Evolutionary conservation across 2,329 filamentous ascomycete species (phyloP), one percentile per base, ranked within the genome.

Genomic region (Penicillium freii): DNA sequence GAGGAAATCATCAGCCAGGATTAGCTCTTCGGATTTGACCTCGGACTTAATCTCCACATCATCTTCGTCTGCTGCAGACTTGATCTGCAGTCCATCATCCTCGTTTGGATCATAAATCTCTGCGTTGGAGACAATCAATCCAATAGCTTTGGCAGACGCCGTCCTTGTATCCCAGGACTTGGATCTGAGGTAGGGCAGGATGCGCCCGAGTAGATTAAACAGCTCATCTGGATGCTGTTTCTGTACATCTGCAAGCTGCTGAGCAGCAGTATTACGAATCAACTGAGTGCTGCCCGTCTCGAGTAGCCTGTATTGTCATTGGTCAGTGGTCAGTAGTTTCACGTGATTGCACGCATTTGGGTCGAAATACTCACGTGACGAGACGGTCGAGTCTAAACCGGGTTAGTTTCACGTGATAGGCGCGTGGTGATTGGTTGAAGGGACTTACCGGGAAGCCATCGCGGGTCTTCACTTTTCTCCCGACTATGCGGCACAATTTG

Each of bases 161-260:
- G 89, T 92, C 66, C 95, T 84, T 27, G 94, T 99, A 71, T 99
- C 94, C 94, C 94, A 99, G 71, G 92, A 93, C 73, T 93, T 96
- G 66, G 94, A 93, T 57, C 91, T 87, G 31, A 99, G 82, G 75
- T 97, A 99, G 1, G 94, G 93, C n/a, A 99, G 87, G 33, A 99
- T 92, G 59, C 93, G 84, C 31, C 91, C 93, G 13, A 99, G 83
- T 7, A 99, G 83, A 71, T 97, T 97, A 78, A 97, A 97, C 1
- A 99, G 81, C 75, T 99, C 95, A 77, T 99, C 93, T 0, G 94
- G 94, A 69, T 97, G 94, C 74, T 94, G 90, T 73, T 97, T 97
- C 77, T 99, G 95, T 75, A 96, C 94, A 77, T 99, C 94, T 61
- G 92, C 94, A 62, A 99, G 84, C 78, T 99, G 94, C 71, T 95